phyloP scores from a whole-genome alignment of 2,329 filamentous ascomycete species.

The Byssoonygena ceratinophila region DNA sequence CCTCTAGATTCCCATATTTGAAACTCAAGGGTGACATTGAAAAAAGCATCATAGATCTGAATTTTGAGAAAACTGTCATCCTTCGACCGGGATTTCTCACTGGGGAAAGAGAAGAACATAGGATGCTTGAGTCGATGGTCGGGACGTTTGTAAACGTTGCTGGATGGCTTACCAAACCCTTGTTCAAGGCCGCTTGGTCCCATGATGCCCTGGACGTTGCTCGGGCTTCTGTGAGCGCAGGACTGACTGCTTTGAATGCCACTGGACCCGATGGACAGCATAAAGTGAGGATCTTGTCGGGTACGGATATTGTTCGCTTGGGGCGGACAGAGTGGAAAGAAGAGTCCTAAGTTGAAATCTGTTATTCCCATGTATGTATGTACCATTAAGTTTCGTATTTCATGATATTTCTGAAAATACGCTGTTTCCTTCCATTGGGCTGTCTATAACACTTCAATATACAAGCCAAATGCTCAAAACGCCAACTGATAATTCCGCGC shows the following conservation, averaged over 20 bases:
- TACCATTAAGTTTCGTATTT: too few relatives aligned
- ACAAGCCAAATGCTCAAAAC: neutral
- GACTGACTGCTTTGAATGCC: constrained; percentile 33
- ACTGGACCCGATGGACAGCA: constrained; percentile 31
- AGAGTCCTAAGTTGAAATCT: neutral
- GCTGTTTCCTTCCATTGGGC: neutral
- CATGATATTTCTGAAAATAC: too few relatives aligned
- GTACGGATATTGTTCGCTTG: constrained; percentile 31
- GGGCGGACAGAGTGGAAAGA: constrained; percentile 22
- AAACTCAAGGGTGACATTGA: constrained; percentile 85
- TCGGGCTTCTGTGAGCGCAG: constrained; percentile 32
- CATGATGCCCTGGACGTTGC: constrained; percentile 47
- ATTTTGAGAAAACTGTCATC: constrained; percentile 69
- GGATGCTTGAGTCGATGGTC: constrained; percentile 49
- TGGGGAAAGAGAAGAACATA: constrained; percentile 54
- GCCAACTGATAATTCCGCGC: neutral
- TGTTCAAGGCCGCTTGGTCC: constrained; percentile 54
- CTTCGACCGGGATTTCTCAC: constrained; percentile 63
- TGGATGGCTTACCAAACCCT: constrained; percentile 43
- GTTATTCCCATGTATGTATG: too few relatives aligned
- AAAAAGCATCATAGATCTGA: constrained; percentile 58
- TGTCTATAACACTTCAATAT: neutral
- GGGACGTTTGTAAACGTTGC: constrained; percentile 47
- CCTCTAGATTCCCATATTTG: constrained; percentile 45
- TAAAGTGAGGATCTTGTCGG: constrained; percentile 33